Conservation (phyloP, 208 protist species). For the Leishmania gerbilli region DNA sequence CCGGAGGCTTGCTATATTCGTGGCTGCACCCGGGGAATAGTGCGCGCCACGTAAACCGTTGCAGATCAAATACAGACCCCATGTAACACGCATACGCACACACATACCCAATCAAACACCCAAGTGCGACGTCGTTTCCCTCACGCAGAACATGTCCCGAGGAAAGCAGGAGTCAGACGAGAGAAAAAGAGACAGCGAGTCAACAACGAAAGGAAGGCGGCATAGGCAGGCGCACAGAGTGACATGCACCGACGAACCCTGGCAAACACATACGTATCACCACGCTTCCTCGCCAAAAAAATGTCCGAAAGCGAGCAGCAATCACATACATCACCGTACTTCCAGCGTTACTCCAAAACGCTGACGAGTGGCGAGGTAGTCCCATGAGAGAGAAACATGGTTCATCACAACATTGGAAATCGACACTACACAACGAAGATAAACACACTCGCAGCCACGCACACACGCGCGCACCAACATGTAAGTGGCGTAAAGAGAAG, state of each 20-base stretch:
- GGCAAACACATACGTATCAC: too few species aligned
- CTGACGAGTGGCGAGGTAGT: neutral
- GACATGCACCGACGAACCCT: too few species aligned
- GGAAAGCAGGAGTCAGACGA: too few species aligned
- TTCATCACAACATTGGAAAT: neutral
- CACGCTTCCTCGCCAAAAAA: too few species aligned
- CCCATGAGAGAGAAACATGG: neutral
- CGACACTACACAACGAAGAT: neutral
- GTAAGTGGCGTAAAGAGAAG: neutral
- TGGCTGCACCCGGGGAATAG: neutral
- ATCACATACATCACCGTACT: neutral
- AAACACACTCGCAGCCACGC: neutral
- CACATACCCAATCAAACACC: neutral
- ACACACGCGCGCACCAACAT: neutral
- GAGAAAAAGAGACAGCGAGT: too few species aligned
- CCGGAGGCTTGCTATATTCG: neutral
- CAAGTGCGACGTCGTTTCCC: too few species aligned
- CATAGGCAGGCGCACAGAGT: too few species aligned
- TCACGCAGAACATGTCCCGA: too few species aligned
- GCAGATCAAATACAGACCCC: neutral
- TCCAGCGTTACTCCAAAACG: neutral
- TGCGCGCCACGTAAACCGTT: neutral
- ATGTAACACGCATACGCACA: neutral
- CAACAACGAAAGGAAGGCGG: too few species aligned
- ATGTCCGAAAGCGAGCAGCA: neutral